phyloP scores from a whole-genome alignment of 2,329 filamentous ascomycete genomes.

The Cladosporium sp. region DNA sequence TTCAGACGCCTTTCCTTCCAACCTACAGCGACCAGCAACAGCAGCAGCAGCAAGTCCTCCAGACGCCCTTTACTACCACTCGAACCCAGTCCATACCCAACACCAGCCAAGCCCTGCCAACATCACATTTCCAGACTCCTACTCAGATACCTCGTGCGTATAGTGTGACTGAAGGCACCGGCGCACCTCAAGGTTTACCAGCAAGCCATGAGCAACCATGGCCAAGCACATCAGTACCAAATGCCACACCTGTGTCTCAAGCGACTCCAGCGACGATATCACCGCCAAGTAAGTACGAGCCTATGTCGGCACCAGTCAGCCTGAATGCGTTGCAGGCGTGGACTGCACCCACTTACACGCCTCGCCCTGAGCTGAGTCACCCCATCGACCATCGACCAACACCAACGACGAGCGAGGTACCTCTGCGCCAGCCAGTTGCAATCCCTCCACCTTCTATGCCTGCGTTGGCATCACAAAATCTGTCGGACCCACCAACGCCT shows the following conservation, averaged over 20 bases:
- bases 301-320: constrained; percentile 20
- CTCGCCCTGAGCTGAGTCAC: constrained; percentile 27
- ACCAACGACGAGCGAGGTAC: not conserved
- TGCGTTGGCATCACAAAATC: not conserved
- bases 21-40: not conserved
- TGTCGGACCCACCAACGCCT: constrained; percentile 15
- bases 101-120: not conserved
- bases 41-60: not conserved
- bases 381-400: constrained; percentile 27
- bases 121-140: constrained; percentile 14
- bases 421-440: not conserved
- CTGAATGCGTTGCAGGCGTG: constrained; percentile 23
- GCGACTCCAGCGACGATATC: not conserved
- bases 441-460: not conserved
- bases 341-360: constrained; percentile 26
- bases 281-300: constrained; percentile 9
- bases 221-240: not conserved
- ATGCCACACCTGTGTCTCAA: not conserved
- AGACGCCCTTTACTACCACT: not conserved
- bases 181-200: not conserved
- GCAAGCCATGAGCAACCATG: not conserved
- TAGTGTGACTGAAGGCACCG: not conserved
- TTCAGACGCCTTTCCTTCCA: not conserved
- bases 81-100: not conserved
- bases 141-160: not conserved